Evolutionary conservation across 495 filamentous ascomycete species (phyloP), one percentile per base, ranked within the genome.

Genomic region (Wilcoxina mikolae): DNA sequence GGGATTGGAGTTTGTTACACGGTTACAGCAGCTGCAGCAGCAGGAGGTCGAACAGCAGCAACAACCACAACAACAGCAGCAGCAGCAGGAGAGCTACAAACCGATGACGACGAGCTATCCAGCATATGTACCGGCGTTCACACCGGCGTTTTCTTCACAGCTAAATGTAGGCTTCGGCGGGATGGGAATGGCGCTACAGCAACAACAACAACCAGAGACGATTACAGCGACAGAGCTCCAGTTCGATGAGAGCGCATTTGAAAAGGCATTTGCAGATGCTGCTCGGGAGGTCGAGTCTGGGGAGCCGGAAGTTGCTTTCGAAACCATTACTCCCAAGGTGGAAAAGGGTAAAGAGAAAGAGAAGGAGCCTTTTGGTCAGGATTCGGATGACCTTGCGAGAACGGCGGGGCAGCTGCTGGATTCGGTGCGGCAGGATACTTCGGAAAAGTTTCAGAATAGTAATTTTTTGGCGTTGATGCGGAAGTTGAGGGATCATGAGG

Each of bases 381-480:
- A 84, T 55, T 72, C 73, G 4, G 81, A 87, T 59, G 84, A 80
- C 31, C 72, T 89, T 26, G 80, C 83, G 17, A 70, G 72, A 31
- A 86, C 84, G 2, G 85, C 85, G 5, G 83, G 77, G 18, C 70
- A 80, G 44, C 70, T 91, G 3, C 71, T 91, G 3, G 76, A 85
- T n/a, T 80, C 73, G 38, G 74, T 91, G 9, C 72, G 77, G 27
- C 70, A 80, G 56, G 79, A 91, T 51, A 73, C 76, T 57, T 81
- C 72, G 56, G 62, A 77, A 48, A 89, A 91, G 59, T 89, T 89
- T 63, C 76, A 81, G 61, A 74, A 87, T 60, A 87, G 84, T 66
- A 78, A 77, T 53, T 91, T 91, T 60, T 72, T 89, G 17, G 75
- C 75, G 7, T 67, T 91, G 58, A 89, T 91, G 85, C 78, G 83